Evolutionary conservation across 2,329 filamentous ascomycete species (phyloP), one percentile per base, ranked within the genome.

Genomic region (Colletotrichum incanum): DNA sequence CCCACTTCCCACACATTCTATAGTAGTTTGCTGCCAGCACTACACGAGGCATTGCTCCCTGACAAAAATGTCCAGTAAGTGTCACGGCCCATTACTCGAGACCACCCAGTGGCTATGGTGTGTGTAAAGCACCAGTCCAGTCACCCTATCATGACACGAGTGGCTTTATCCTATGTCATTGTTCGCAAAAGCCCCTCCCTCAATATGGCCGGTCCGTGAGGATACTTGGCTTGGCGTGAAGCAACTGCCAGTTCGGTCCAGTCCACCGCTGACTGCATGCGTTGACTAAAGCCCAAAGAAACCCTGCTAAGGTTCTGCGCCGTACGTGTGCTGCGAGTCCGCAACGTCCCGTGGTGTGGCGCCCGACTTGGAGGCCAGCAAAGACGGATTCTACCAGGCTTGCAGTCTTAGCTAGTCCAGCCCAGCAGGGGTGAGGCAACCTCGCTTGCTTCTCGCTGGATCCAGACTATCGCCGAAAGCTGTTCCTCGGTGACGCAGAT

Each of bases 401-500:
- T 52, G 58, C 49, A 71, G n/a, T 47, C 47, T 47, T 52, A 18
- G 41, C 69, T 65, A 59, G 65, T 31, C 59, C 65, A 55, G 59
- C 18, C 41, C 58, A 34, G 52, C 52, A 52, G 37, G 41, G 65
- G 50, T 41, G 65, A 64, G 65, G 65, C 23, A 14, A 45, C 59
- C 23, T 72, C 54, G 68, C 68, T 71, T 52, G 65, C 65, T 63
- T 68, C 64, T 67, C 28, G 65, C 65, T 69, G 59, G 69, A 69
- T 68, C 58, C 65, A 72, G 65, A 68, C 39, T 52, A 69, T 69
- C 58, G 58, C 65, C 59, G 52, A 72, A 59, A 47, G 58, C 65
- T 58, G 65, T 72, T 55, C 65, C 66, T 68, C 69, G 69, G 69
- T 72, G 69, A 72, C 59, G 69, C 69, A 72, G 69, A 59, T 59